These are phyloP conservation scores for Barnettozyma vustinii DNA, from an alignment of 805 yeast species.

Conservation along the genomic window DNA sequence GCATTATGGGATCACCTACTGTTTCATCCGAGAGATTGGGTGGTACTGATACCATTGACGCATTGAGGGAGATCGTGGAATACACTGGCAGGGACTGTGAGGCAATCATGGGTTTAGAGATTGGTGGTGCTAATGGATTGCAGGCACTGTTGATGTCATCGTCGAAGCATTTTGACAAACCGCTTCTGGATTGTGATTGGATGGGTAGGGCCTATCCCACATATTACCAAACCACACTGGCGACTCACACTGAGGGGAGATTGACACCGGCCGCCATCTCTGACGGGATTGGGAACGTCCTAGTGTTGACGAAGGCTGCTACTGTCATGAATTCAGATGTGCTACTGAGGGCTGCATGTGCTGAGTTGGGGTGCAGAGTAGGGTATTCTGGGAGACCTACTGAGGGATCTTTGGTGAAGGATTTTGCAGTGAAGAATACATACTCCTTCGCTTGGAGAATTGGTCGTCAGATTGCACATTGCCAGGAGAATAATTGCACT, in stretches of 20 bases:
- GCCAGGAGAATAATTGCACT: slow-evolving; percentile 17
- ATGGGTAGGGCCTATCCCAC: slow-evolving; percentile 48
- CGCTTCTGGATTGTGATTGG: slow-evolving; percentile 32
- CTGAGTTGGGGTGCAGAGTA: slow-evolving; percentile 41
- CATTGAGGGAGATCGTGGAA: slow-evolving; percentile 27
- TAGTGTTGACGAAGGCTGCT: slow-evolving; percentile 29
- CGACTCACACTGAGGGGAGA: slow-evolving; percentile 19
- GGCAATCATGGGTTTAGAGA: slow-evolving; percentile 32
- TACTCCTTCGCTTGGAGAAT: slow-evolving; percentile 45
- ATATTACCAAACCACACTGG: slow-evolving; percentile 37
- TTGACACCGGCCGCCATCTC: slow-evolving; percentile 27
- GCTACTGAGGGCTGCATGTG: slow-evolving; percentile 34
- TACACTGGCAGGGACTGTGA: slow-evolving; percentile 25
- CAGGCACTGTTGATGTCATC: slow-evolving; percentile 22
- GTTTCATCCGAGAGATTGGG: slow-evolving; percentile 36
- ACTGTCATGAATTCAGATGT: slow-evolving; percentile 30
- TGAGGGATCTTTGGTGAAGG: slow-evolving; percentile 11
- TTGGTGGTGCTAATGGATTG: slow-evolving; percentile 39
- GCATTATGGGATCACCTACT: slow-evolving; percentile 40
- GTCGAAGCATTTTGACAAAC: slow-evolving; percentile 23
- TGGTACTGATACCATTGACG: slow-evolving; percentile 28
- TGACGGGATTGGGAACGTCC: slow-evolving; percentile 40
- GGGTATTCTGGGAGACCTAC: slow-evolving; percentile 22
- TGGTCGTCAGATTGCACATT: slow-evolving; percentile 34
- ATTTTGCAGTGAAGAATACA: slow-evolving; percentile 30